These are phyloP conservation scores for Geosmithia morbida DNA, from an alignment of 2,329 filamentous ascomycete species.

Conservation along the genomic window DNA sequence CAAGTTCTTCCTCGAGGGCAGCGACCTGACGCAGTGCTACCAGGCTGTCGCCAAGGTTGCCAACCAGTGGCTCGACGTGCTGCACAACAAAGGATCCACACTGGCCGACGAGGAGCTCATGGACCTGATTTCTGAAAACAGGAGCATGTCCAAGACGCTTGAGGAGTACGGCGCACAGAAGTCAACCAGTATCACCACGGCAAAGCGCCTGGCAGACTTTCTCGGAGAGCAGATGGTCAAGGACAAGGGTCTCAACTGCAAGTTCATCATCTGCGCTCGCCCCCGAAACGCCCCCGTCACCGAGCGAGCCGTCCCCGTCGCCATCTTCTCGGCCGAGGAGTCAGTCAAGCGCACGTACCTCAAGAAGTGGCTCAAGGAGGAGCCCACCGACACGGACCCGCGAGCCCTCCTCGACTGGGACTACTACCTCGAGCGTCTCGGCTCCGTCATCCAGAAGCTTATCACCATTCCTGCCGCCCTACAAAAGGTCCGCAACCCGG, in stretches of 20 bases:
- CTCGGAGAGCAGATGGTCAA: slow-evolving; percentile 98
- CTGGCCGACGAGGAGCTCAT: slow-evolving; percentile 94
- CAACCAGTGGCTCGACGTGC: slow-evolving; percentile 90
- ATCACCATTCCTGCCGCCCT: slow-evolving; percentile 96
- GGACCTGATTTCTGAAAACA: slow-evolving; percentile 98
- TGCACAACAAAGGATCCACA: slow-evolving; percentile 77
- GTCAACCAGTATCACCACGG: slow-evolving; percentile 98
- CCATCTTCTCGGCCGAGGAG: slow-evolving; percentile 91
- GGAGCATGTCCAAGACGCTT: slow-evolving; percentile 92
- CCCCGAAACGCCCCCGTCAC: slow-evolving; percentile 87
- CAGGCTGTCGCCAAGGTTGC: slow-evolving; percentile 84
- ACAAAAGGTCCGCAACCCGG: slow-evolving; percentile 88
- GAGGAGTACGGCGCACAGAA: slow-evolving; percentile 95
- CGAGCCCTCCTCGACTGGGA: slow-evolving; percentile 87
- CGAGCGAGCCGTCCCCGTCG: slow-evolving; percentile 84
- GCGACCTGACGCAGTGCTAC: slow-evolving; percentile 80
- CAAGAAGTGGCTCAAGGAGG: slow-evolving; percentile 90
- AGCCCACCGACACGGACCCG: slow-evolving; percentile 81
- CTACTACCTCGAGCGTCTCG: slow-evolving; percentile 91
- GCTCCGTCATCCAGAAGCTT: slow-evolving; percentile 95
- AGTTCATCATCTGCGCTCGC: slow-evolving; percentile 89
- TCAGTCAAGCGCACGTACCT: slow-evolving; percentile 78
- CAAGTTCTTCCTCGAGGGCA: slow-evolving; percentile 94
- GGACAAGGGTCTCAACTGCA: slow-evolving; percentile 97
- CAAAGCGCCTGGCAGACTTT: slow-evolving; percentile 88